Evolutionary conservation across 202 grass and related monocot genomes (phyloP).

Genomic region (Carex arenaria): DNA sequence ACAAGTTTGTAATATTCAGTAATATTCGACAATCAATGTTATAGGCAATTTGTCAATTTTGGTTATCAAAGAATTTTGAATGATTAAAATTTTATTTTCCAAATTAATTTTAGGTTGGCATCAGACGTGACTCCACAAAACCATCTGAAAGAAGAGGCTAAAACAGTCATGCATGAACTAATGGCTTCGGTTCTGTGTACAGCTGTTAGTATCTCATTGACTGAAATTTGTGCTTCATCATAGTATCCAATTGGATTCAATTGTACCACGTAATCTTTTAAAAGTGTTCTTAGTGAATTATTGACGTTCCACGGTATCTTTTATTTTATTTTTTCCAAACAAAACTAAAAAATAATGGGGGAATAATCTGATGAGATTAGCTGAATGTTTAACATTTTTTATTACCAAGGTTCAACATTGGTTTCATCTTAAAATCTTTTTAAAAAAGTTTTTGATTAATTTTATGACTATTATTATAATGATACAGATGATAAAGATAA

Average conservation of each 20-base stretch:
- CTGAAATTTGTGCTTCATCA: constrained; percentile 17
- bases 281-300: too few relatives aligned
- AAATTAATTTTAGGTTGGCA: constrained; percentile 47
- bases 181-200: constrained; percentile 70
- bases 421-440: too few relatives aligned
- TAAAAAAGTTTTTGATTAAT: too few relatives aligned
- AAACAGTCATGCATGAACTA: constrained; percentile 58
- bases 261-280: too few relatives aligned
- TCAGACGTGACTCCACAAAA: constrained; percentile 53
- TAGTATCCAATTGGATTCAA: not conserved
- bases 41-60: constrained; percentile 22
- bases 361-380: too few relatives aligned
- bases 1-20: not conserved
- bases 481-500: too few relatives aligned
- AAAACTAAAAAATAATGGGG: too few relatives aligned
- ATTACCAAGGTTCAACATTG: not conserved
- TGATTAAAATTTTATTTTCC: constrained; percentile 17
- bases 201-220: constrained; percentile 55
- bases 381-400: too few relatives aligned
- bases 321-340: too few relatives aligned
- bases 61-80: constrained; percentile 8
- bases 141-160: constrained; percentile 59
- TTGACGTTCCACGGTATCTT: too few relatives aligned
- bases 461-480: too few relatives aligned
- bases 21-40: not conserved